These are phyloP conservation scores for Trypanosoma lewisi DNA, from an alignment of 208 protist genomes.

Conservation along the genomic window DNA sequence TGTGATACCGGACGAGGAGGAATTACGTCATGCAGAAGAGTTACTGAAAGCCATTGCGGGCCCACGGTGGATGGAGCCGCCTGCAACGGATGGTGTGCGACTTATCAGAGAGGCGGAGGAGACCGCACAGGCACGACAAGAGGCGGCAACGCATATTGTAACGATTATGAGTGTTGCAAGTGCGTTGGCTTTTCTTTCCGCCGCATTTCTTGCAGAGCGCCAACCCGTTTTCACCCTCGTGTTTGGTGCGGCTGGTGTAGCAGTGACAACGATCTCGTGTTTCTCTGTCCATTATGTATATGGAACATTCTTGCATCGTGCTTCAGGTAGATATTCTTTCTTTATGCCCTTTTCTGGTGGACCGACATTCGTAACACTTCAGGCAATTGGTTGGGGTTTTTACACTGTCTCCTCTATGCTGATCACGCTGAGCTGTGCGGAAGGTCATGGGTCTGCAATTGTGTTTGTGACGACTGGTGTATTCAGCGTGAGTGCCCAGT, in stretches of 20 bases:
- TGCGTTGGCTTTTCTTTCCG: constrained; percentile 40
- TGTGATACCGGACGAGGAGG: constrained; percentile 16
- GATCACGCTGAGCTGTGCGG: constrained; percentile 40
- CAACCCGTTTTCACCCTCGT: constrained; percentile 56
- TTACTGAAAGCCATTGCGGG: constrained; percentile 26
- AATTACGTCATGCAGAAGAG: constrained; percentile 20
- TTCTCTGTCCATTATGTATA: constrained; percentile 58
- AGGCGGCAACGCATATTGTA: constrained; percentile 56
- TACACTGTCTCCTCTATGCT: constrained; percentile 42
- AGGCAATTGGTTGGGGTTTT: constrained; percentile 55
- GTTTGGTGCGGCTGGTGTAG: constrained; percentile 48
- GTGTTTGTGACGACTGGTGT: constrained; percentile 36
- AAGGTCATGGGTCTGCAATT: constrained; percentile 34
- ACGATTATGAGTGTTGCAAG: constrained; percentile 40
- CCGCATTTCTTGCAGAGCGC: constrained; percentile 37
- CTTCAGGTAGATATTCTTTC: constrained; percentile 38
- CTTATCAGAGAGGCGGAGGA: constrained; percentile 21
- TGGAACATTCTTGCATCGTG: constrained; percentile 50
- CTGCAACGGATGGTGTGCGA: constrained; percentile 13
- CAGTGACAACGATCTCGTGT: constrained; percentile 54
- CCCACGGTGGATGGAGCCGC: constrained; percentile 17
- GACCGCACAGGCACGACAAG: constrained; percentile 21
- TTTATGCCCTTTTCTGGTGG: constrained; percentile 83
- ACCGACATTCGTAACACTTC: constrained; percentile 44
- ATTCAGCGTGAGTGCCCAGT: constrained; percentile 52